Evolutionary conservation across 2,329 filamentous ascomycete genomes (phyloP), one percentile per base, ranked within the genome.

Genomic region (Alternaria novae-zelandiae): DNA sequence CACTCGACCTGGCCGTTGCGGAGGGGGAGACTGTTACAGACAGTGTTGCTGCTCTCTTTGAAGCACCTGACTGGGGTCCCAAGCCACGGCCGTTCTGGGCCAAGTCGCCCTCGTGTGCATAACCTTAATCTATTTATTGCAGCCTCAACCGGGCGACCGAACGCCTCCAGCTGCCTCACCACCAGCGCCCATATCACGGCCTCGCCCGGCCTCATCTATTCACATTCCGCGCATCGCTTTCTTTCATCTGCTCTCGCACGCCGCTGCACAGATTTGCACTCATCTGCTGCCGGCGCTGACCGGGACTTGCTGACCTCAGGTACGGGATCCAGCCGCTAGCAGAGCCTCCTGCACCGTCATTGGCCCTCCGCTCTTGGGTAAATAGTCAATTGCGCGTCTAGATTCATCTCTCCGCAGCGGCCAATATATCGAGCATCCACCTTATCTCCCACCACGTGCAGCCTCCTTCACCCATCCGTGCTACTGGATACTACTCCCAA

Each of bases 121-220:
- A 67, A 62, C 54, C 26, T 59, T 64, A 67, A 67, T 70, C 66
- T 70, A 70, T 70, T 70, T 70, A 64, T 66, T 67, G 57, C 64
- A 51, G 55, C 43, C 60, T 56, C 26, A 51, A 57, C 59, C 44
- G 50, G 60, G 56, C 45, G 45, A 56, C 36, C 56, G 59, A 58
- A 59, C 50, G 26, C 59, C 51, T 41, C 36, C 36, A 41, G n/a
- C 15, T 51, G 61, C 53, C 63, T 32, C 9, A 25, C 56, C 50
- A 21, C 41, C 53, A 54, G 17, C 41, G 21, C 51, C 36, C 32
- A 43, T 54, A 12, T 26, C 51, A 20, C 21, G 20, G 23, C 51
- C 12, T 54, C 17, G 30, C 21, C 17, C 32, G 20, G 26, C 51
- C 20, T 26, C 21, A 26, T 41, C 20, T 30, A 32, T 21, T 11